Percentiles rank a stretch among this genome's conserved stretches.
phyloP scores from a whole-genome alignment of 345 rosid species.

The Moricandia arvensis region DNA sequence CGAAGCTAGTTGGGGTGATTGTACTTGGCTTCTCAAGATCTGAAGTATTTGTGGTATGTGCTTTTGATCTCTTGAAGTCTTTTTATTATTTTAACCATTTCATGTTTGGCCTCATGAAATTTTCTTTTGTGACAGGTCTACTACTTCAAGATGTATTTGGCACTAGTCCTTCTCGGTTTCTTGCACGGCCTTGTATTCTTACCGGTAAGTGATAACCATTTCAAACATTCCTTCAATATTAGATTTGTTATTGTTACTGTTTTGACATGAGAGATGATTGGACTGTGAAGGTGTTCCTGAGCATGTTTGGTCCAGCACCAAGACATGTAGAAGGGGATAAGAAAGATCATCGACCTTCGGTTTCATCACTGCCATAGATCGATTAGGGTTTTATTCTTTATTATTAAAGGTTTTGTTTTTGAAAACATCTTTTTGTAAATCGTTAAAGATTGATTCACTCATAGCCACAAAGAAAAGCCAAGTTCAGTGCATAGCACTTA shows the following conservation, averaged over 20 bases:
- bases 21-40: constrained; percentile 95
- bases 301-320: constrained; percentile 91
- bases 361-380: constrained; percentile 46
- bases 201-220: constrained; percentile 58
- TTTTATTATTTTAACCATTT: not conserved
- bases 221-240: not conserved
- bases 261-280: not conserved
- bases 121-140: constrained; percentile 56
- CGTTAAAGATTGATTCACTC: constrained; percentile 7
- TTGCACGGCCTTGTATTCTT: constrained; percentile 89
- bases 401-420: not conserved
- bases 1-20: constrained; percentile 89
- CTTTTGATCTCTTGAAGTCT: constrained; percentile 3
- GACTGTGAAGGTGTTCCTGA: constrained; percentile 69
- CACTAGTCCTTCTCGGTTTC: constrained; percentile 92
- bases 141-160: constrained; percentile 96
- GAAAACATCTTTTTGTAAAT: constrained; percentile 17
- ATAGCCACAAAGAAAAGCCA: not conserved
- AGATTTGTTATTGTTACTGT: not conserved
- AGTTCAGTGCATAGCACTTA: not conserved
- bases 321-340: constrained; percentile 60
- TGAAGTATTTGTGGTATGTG: constrained; percentile 87
- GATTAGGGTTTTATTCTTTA: not conserved
- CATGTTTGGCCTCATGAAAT: not conserved
- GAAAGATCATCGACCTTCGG: constrained; percentile 68